These are phyloP conservation scores for Puccinia polysora DNA, from an alignment of 1,284 basidiomycete species.

Conservation along the genomic window DNA sequence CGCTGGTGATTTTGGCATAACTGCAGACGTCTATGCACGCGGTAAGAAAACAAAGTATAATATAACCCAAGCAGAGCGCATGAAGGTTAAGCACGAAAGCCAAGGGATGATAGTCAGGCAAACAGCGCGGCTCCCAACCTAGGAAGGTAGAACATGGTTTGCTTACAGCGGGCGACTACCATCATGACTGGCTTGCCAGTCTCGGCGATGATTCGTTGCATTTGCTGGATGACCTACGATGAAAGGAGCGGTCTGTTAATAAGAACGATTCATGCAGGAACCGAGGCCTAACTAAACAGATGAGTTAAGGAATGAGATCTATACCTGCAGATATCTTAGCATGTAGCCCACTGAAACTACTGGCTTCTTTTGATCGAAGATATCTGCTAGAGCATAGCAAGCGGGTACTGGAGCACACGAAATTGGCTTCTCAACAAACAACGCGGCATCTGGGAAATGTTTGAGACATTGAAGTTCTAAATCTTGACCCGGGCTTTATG, in stretches of 20 bases:
- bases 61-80: no score
- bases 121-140: no score
- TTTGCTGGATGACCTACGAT: constrained; percentile 53
- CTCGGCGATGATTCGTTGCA: constrained; percentile 48
- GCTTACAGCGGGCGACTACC: constrained; percentile 40
- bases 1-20: constrained; percentile 38
- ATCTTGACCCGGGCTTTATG: constrained; percentile 68
- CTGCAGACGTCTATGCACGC: constrained; percentile 27
- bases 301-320: constrained; percentile 55
- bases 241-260: not conserved
- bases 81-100: no score
- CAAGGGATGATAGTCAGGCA: no score
- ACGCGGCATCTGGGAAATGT: constrained; percentile 79
- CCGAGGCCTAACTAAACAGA: not conserved
- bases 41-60: not conserved
- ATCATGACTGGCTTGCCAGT: constrained; percentile 43
- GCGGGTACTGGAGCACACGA: constrained; percentile 68
- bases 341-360: constrained; percentile 83
- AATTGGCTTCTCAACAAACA: constrained; percentile 93
- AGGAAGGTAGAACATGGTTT: constrained; percentile 8
- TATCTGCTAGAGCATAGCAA: constrained; percentile 53
- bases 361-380: constrained; percentile 55
- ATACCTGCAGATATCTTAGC: constrained; percentile 51
- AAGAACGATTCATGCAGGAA: not conserved
- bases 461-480: constrained; percentile 85